Evolutionary conservation across 2,329 filamentous ascomycete genomes (phyloP), one percentile per base, ranked within the genome.

Genomic region (Hymenoscyphus salicellus): DNA sequence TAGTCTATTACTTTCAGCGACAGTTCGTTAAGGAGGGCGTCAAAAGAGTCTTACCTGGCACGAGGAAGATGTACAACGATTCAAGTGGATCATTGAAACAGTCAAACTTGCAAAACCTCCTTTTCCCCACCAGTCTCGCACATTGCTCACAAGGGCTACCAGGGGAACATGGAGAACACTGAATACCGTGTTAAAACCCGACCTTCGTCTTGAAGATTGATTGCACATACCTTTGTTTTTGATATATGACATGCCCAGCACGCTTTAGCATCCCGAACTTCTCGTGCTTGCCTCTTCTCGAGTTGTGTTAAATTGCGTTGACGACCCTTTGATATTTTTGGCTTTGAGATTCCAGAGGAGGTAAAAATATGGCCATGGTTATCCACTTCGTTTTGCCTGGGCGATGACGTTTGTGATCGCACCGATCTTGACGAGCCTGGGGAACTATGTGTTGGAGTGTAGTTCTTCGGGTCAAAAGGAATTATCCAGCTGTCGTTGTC

Each of bases 231-330:
- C 67, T 74, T 75, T 14, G 71, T 74, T 43, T 75, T 75, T 3
- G 73, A 74, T 17, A 75, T 73, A 68, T 75, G 73, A 49, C 73
- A 75, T 60, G 72, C 71, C 73, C 73, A 75, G 60, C 73, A 75
- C 36, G 73, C 73, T 58, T 72, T 71, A 4, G 71, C 71, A 38
- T 75, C 70, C 20, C 73, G 66, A 20, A 75, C 73, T 62, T 74
- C 70, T 20, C 72, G 65, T 28, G 72, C 71, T 63, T 75, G 70
- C 62, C 66, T 69, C 63, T 74, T 75, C 64, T 74, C 73, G 32
- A 71, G 60, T n/a, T 67, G 61, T 6, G 73, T 74, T 8, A 75
- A 65, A 4, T 67, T 64, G 49, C 73, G 63, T 55, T 70, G 68
- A 17, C 73, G 72, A 28, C 72, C 73, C 30, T 68, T 68, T 16